Conservation (phyloP, 805 yeast genomes). For the Metschnikowia kofuensis region DNA sequence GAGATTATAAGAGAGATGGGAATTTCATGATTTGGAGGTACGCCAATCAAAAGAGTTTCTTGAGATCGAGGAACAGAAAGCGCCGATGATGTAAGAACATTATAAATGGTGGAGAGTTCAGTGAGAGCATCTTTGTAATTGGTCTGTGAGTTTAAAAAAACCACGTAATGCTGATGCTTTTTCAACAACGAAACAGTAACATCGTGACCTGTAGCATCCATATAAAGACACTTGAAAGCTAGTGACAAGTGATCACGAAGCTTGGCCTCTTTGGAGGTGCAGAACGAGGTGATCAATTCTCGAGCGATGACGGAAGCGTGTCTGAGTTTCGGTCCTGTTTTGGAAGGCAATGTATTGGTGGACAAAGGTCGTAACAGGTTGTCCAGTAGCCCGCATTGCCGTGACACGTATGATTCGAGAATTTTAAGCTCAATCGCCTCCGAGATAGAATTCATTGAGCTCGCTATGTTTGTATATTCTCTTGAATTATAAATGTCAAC, state of each 20-base stretch:
- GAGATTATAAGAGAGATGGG: conserved; percentile 8
- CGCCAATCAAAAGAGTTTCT: conserved; percentile 7
- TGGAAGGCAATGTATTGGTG: neutral
- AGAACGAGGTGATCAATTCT: conserved; percentile 6
- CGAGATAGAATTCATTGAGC: neutral
- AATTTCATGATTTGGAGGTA: neutral
- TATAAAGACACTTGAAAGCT: conserved; percentile 15
- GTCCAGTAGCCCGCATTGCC: neutral
- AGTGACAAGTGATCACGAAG: conserved; percentile 3
- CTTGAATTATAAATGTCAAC: neutral
- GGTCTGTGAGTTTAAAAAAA: conserved; percentile 9
- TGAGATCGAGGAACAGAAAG: conserved; percentile 1
- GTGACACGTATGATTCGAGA: neutral
- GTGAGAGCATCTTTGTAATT: conserved; percentile 7
- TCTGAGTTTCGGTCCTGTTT: neutral
- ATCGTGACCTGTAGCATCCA: neutral
- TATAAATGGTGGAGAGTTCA: conserved; percentile 13
- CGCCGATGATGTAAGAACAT: conserved; percentile 6
- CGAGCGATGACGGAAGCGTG: conserved; percentile 3
- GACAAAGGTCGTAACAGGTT: conserved; percentile 1
- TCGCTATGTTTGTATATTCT: neutral
- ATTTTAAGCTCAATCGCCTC: neutral
- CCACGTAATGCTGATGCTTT: conserved; percentile 14
- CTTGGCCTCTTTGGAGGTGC: conserved; percentile 1
- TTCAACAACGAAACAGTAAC: conserved; percentile 5